phyloP scores from a whole-genome alignment of 805 yeast species.

The Metschnikowia kunwiensis region DNA sequence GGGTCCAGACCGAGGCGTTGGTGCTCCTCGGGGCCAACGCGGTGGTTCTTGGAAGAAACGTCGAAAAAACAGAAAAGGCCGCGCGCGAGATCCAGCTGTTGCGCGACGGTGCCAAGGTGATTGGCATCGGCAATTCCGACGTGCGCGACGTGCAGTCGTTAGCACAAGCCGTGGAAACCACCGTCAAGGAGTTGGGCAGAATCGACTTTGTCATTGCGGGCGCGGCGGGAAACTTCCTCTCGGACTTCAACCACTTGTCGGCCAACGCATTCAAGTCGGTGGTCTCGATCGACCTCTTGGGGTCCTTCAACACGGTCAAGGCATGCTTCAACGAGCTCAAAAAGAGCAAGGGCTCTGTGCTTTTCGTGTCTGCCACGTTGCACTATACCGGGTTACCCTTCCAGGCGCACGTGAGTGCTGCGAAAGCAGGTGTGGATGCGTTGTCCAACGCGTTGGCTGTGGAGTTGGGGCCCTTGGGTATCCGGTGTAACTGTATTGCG shows the following conservation, averaged over 20 bases:
- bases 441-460: conserved; percentile 80
- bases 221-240: conserved; percentile 91
- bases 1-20: conserved; percentile 84
- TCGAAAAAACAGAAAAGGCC: conserved; percentile 59
- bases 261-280: conserved; percentile 88
- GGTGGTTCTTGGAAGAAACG: conserved; percentile 77
- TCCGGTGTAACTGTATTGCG: conserved; percentile 79
- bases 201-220: conserved; percentile 91
- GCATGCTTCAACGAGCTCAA: conserved; percentile 68
- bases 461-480: conserved; percentile 87
- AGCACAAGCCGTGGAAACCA: conserved; percentile 56
- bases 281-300: conserved; percentile 79
- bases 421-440: conserved; percentile 94
- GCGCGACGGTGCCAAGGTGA: conserved; percentile 59
- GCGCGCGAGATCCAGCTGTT: conserved; percentile 63
- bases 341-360: conserved; percentile 62
- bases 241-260: conserved; percentile 74
- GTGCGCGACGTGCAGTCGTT: conserved; percentile 69
- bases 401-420: conserved; percentile 90
- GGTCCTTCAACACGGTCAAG: conserved; percentile 86
- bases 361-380: conserved; percentile 85
- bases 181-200: conserved; percentile 68
- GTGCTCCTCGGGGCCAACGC: conserved; percentile 84
- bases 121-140: conserved; percentile 72
- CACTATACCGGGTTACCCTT: conserved; percentile 88